Percentiles rank a stretch among this genome's conserved stretches.
These are phyloP conservation scores for Fusarium sp. DNA, from an alignment of 2,329 filamentous ascomycete genomes.

Conservation along the genomic window DNA sequence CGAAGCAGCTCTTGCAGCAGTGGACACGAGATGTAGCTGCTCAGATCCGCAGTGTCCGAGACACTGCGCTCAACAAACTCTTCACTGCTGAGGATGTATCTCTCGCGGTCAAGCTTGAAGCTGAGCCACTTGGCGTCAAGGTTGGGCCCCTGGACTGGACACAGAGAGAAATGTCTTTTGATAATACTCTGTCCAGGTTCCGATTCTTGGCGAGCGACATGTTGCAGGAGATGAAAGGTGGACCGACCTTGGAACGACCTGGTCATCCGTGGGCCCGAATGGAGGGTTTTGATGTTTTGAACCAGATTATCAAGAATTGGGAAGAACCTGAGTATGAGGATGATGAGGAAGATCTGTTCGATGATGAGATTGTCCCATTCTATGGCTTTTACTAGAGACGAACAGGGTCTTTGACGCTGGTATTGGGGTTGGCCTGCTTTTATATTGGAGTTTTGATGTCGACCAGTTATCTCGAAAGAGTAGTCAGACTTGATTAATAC, in stretches of 20 bases:
- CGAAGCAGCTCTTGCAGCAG: background rate
- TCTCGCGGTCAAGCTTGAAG: background rate
- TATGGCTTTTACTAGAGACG: background rate
- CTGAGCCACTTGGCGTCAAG: background rate
- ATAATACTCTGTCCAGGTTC: background rate
- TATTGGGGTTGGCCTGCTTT: no score
- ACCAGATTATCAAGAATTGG: background rate
- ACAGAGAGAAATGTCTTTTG: background rate
- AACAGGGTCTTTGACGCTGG: no score
- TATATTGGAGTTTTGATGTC: background rate
- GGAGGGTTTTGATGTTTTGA: background rate
- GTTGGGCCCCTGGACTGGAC: background rate
- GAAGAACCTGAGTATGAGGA: background rate
- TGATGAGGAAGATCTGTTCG: fast-evolving
- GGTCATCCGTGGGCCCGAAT: background rate
- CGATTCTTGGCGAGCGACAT: background rate
- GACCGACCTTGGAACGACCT: background rate
- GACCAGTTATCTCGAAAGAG: background rate
- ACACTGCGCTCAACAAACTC: background rate
- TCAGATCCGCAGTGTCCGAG: background rate
- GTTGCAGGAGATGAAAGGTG: background rate
- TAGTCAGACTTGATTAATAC: background rate
- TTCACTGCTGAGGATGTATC: background rate
- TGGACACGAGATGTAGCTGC: background rate
- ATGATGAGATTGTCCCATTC: background rate